phyloP scores from a whole-genome alignment of 257 asterid genomes.

The Penstemon newberryi region DNA sequence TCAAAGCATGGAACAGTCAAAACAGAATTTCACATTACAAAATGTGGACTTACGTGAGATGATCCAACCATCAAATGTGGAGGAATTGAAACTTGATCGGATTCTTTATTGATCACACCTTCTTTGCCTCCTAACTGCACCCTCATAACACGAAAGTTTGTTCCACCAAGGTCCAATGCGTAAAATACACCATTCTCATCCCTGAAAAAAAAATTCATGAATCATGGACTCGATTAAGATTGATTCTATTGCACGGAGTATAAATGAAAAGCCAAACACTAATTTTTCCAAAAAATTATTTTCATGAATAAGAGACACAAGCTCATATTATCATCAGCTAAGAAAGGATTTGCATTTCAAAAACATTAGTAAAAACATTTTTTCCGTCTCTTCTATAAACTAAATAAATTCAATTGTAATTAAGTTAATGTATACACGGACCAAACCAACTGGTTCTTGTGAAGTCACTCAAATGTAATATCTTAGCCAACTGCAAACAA shows the following conservation, averaged over 20 bases:
- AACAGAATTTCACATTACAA: conserved; percentile 8
- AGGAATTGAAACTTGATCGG: conserved; percentile 74
- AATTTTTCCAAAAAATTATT: not conserved
- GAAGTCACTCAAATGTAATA: not conserved
- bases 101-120: conserved; percentile 49
- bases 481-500: not conserved
- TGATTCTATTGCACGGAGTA: conserved; percentile 6
- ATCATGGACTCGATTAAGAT: conserved; percentile 11
- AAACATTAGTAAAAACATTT: not conserved
- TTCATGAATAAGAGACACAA: not conserved
- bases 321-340: not conserved
- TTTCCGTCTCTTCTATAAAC: no score
- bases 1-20: conserved; percentile 15
- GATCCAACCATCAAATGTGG: conserved; percentile 83
- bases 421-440: not conserved
- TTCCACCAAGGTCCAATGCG: conserved; percentile 94
- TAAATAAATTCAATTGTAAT: no score
- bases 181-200: conserved; percentile 75
- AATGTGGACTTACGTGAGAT: conserved; percentile 58
- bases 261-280: not conserved
- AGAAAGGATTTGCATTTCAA: not conserved
- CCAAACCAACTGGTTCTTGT: not conserved
- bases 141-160: conserved; percentile 87
- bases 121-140: conserved; percentile 72
- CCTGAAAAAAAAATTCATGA: conserved; percentile 42